Base-by-base conservation (phyloP, 169 alveolate species). In the Perkinsus olseni region DNA sequence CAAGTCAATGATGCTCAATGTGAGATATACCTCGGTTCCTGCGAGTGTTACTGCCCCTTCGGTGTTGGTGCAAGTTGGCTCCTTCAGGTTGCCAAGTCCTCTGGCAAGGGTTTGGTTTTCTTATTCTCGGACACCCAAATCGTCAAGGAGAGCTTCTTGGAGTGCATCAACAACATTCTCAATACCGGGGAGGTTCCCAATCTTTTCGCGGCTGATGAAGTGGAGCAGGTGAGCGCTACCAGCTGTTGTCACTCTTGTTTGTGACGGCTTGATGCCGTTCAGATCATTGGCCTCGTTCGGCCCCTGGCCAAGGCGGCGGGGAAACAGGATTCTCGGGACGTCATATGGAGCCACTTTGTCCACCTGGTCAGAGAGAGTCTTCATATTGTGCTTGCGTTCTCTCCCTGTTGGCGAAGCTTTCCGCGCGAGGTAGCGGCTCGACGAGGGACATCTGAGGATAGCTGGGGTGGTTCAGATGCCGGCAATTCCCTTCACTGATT, bases 141-240 rank as follows among this genome's bases (percentile, higher is more conserved):
- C 21, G 97, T 97, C 38, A 95, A 96, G 82, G 99, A 97, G 96
- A 93, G 97, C 39, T 98, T 98, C 97, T 94, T 98, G 93, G 99
- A 98, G 95, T 98, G 97, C 95, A 98, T 98, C 92, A 98, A 98
- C 95, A 98, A 98, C 95, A 94, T 98, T 11, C 96, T 98, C 74
- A 98, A 98, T 94, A 96, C 98, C 48, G 99, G 99, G 36, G 99
- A 98, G 96, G 99, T 98, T n/a, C 99, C 99, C 0, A 98, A 98
- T 94, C 95, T 98, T 74, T 97, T 97, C 94, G 97, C 97, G 40
- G 95, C 96, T 21, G 98, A 97, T 93, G 99, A 98, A 93, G 92
- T 94, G 91, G 98, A 96, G 92, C 97, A 96, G 92, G 96, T 97
- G 39, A 94, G 94, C 48, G 51, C 93, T 34, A 74, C 92, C n/a